Percentiles rank a stretch among this genome's conserved stretches.
Conservation (phyloP, 2,329 filamentous ascomycete genomes). For the Epichloe coenophiala region DNA sequence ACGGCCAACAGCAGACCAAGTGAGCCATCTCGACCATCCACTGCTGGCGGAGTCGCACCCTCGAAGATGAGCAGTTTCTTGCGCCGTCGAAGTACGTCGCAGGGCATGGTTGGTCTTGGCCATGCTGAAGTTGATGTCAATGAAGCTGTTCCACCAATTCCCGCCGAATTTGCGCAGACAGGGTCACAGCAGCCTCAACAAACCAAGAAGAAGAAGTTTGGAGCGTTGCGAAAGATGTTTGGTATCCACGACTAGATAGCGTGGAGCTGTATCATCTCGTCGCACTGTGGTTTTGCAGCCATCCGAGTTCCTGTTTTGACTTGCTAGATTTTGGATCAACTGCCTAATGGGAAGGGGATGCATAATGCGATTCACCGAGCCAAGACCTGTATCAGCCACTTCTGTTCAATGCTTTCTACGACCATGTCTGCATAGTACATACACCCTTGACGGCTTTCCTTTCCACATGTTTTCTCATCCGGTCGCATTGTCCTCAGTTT, state of each 20-base stretch:
- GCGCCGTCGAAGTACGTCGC: conserved; percentile 24
- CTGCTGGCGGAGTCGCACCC: conserved; percentile 16
- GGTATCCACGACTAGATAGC: conserved; percentile 29
- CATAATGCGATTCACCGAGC: too few species aligned
- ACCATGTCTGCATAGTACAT: too few species aligned
- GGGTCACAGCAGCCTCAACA: conserved; percentile 2
- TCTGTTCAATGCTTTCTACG: not conserved
- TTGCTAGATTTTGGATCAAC: not conserved
- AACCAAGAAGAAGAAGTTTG: conserved; percentile 53
- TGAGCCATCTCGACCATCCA: conserved; percentile 20
- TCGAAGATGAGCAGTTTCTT: conserved; percentile 17
- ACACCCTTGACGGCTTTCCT: too few species aligned
- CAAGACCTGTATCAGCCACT: not conserved
- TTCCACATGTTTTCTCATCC: too few species aligned
- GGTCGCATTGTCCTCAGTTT: too few species aligned
- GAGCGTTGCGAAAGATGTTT: conserved; percentile 52
- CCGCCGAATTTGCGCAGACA: not conserved
- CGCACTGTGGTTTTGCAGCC: not conserved
- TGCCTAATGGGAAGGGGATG: too few species aligned
- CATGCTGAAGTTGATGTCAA: conserved; percentile 6
- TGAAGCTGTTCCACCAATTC: conserved; percentile 4
- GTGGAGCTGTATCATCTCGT: conserved; percentile 6
- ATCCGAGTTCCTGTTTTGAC: not conserved
- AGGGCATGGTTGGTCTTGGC: conserved; percentile 14
- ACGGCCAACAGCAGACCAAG: conserved; percentile 12